phyloP scores from a whole-genome alignment of 225 moss, liverwort and hornwort species.

The Pseudisothecium myosuroides region DNA sequence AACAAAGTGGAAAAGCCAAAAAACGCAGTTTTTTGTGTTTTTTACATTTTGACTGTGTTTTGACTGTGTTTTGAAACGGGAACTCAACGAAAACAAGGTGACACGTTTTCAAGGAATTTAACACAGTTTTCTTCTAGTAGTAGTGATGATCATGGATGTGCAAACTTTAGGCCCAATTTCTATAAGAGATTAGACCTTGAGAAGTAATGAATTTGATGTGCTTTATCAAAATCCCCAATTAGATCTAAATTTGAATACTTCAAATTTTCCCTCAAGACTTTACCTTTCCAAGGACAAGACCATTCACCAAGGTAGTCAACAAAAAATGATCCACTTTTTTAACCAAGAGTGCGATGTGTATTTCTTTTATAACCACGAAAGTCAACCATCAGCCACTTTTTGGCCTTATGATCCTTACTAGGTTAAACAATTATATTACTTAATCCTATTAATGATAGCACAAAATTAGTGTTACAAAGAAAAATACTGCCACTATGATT shows the following conservation, averaged over 20 bases:
- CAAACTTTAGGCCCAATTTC: no score
- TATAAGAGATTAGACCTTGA: neutral
- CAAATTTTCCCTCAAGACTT: neutral
- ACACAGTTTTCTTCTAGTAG: no score
- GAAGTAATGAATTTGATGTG: neutral
- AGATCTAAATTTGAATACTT: neutral
- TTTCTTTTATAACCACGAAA: accelerated
- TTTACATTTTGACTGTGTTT: no score
- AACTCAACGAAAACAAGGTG: no score
- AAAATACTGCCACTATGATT: no score
- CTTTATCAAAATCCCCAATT: accelerated
- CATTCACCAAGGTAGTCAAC: accelerated
- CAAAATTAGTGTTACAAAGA: no score
- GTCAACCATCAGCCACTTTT: accelerated
- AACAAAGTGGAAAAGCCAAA: no score
- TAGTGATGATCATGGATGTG: neutral
- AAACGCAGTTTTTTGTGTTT: no score
- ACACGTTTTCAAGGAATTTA: no score
- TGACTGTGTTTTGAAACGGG: no score
- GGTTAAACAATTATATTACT: neutral
- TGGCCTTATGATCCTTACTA: neutral
- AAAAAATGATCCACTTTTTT: neutral
- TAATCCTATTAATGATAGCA: neutral
- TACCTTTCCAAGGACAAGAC: accelerated
- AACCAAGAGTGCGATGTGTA: accelerated